Evolutionary conservation across 768 basidiomycete genomes (phyloP), one percentile per base, ranked within the genome.

Genomic region (Macrolepiota albuminosa): DNA sequence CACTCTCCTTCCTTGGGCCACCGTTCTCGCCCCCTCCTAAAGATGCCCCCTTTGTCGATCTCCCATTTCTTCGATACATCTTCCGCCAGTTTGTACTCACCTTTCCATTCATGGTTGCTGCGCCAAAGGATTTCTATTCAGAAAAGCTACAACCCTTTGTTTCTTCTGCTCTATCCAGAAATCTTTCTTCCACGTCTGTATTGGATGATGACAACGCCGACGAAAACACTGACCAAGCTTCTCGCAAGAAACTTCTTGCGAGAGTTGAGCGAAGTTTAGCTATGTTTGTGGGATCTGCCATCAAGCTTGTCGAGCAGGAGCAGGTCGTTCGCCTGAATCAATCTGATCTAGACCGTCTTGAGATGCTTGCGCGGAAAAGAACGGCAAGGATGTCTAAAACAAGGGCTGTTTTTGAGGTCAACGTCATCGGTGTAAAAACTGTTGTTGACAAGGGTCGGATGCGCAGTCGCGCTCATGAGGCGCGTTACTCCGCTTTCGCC

Each of bases 91-190:
- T 94, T 69, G 81, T 98, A 60, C 81, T 98, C 58, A 91, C 95
- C 0, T 98, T 99, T 70, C 97, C 97, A 14, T 97, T 99, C 78
- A 86, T 99, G 72, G 84, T 86, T 51, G 78, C 88, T 1, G 95
- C 95, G 0, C 95, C 94, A 0, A 84, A 88, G 66, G 84, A 91
- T 66, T 98, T 99, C 73, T 99, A 96, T 75, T 87, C 91, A 1
- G 85, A 87, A 60, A 98, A 99, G 72, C 83, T 99, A 3, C 96
- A 98, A 74, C 95, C 96, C 0, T 98, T 98, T 71, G 80, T 95
- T 57, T 85, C 87, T 39, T 91, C 89, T 36, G 80, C 93, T 61
- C 76, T 98, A 13, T 80, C 91, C 0, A 86, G 92, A 56, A 93
- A 94, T 66, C 78, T 97, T 50, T 81, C 86, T 7, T 76, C 84